Percentiles rank a stretch among this genome's conserved stretches.
These are phyloP conservation scores for Eucalyptus virginea DNA, from an alignment of 345 rosid genomes.

Conservation along the genomic window DNA sequence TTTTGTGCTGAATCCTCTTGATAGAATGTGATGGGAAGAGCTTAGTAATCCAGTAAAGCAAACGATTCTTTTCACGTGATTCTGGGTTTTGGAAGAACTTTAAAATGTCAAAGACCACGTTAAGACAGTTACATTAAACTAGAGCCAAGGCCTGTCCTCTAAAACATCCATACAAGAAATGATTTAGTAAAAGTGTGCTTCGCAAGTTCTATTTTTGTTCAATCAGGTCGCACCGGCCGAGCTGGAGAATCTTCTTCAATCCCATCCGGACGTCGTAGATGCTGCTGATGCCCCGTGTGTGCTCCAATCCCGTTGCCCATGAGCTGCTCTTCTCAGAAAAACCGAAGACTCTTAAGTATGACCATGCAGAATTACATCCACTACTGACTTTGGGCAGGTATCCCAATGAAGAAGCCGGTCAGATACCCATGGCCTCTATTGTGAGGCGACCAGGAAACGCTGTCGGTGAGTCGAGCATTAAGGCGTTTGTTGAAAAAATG, in stretches of 20 bases:
- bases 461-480: slow-evolving; percentile 18
- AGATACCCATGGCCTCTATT: slow-evolving; percentile 37
- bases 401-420: slow-evolving; percentile 44
- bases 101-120: neutral
- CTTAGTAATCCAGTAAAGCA: neutral
- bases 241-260: slow-evolving; percentile 37
- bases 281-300: slow-evolving; percentile 45
- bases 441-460: slow-evolving; percentile 20
- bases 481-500: slow-evolving; percentile 19
- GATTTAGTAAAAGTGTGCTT: neutral
- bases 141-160: neutral
- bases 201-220: neutral
- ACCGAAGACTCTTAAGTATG: neutral
- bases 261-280: slow-evolving; percentile 36
- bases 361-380: neutral
- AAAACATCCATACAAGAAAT: neutral
- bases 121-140: neutral
- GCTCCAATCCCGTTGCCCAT: neutral
- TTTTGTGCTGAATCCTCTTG: neutral
- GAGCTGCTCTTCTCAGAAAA: neutral
- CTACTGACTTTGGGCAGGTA: slow-evolving; percentile 13
- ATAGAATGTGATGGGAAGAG: neutral
- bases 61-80: neutral
- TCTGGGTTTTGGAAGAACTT: neutral
- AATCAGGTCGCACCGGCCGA: slow-evolving; percentile 46